These are phyloP conservation scores for Tylopilus sp. DNA, from an alignment of 768 basidiomycete species.

Conservation along the genomic window DNA sequence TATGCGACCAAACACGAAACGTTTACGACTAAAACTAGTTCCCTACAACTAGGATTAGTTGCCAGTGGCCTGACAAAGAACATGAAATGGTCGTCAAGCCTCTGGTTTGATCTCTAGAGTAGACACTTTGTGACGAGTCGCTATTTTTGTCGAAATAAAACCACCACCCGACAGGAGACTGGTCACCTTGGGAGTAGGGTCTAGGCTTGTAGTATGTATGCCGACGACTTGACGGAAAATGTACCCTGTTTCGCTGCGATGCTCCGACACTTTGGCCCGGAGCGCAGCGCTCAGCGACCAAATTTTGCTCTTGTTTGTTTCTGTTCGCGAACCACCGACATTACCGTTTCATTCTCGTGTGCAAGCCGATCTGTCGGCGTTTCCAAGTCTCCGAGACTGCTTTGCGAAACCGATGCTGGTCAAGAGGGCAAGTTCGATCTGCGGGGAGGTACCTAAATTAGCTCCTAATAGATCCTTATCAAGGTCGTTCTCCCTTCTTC, in stretches of 20 bases:
- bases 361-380: background rate
- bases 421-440: background rate
- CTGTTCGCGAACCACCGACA: no score
- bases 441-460: background rate
- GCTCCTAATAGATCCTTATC: conserved; percentile 13
- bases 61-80: no score
- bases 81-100: background rate
- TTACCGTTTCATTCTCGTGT: background rate
- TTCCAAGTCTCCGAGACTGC: background rate
- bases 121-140: background rate
- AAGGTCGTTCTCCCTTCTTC: background rate
- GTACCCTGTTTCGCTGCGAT: background rate
- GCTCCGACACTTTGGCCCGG: background rate
- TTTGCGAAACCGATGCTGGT: background rate
- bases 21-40: background rate
- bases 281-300: no score
- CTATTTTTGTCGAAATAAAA: no score
- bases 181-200: background rate
- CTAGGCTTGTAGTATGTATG: background rate
- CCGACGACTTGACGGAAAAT: background rate
- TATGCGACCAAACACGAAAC: background rate
- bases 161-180: background rate
- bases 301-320: no score
- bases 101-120: background rate
- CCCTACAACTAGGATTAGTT: no score